Conservation (phyloP, 192 early-diverging fungal genomes). For the Mycoemilia scoparia region DNA sequence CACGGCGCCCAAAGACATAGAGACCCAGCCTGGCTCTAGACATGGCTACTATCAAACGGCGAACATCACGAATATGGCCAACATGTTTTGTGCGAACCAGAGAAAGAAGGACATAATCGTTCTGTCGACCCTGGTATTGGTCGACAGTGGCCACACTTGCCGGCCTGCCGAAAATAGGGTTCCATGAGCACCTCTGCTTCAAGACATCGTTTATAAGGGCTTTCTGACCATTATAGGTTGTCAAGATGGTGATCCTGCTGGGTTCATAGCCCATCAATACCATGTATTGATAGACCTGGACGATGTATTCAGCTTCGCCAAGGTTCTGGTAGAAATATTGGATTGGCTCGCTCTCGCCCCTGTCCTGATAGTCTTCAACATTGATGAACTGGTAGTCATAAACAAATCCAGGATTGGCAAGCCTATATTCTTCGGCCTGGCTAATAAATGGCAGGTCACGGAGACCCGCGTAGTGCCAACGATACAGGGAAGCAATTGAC, state of each 20-base stretch:
- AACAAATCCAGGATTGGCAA: slow-evolving; percentile 69
- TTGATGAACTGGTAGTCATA: slow-evolving; percentile 82
- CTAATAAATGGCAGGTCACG: slow-evolving; percentile 41
- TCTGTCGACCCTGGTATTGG: slow-evolving; percentile 90
- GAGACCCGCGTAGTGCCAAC: slow-evolving; percentile 61
- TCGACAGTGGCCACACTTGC: slow-evolving; percentile 79
- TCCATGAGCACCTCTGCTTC: slow-evolving; percentile 65
- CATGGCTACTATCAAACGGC: slow-evolving; percentile 83
- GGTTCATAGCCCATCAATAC: slow-evolving; percentile 79
- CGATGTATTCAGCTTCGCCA: slow-evolving; percentile 94
- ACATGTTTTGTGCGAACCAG: slow-evolving; percentile 79
- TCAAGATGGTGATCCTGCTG: slow-evolving; percentile 78
- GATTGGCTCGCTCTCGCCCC: slow-evolving; percentile 75
- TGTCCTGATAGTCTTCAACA: slow-evolving; percentile 51
- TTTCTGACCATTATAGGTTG: slow-evolving; percentile 95
- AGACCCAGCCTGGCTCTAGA: slow-evolving; percentile 86
- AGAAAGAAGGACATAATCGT: slow-evolving; percentile 84
- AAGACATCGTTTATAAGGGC: slow-evolving; percentile 85
- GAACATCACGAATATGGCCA: slow-evolving; percentile 83
- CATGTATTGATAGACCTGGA: slow-evolving; percentile 94
- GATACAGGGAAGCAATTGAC: slow-evolving; percentile 64
- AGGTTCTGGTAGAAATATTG: slow-evolving; percentile 88
- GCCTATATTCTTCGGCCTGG: slow-evolving; percentile 30
- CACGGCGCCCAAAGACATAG: slow-evolving; percentile 69
- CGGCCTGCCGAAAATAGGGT: slow-evolving; percentile 68